Conservation (phyloP, 352 stramenopile species). For the Thalassiosira oceanica region DNA sequence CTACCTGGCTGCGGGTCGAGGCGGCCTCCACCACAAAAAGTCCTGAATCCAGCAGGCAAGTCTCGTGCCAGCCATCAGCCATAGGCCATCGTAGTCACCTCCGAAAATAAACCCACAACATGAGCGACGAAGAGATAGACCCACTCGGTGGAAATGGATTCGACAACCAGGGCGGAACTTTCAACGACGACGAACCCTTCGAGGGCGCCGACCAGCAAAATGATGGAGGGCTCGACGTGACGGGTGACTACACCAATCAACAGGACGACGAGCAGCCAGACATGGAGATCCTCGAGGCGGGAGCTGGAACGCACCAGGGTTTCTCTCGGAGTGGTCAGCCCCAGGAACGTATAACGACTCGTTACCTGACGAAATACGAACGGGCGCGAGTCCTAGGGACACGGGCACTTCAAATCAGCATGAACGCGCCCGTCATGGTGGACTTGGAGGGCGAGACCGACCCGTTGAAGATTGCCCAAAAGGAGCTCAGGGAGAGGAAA, state of each 20-base stretch:
- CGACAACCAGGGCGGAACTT: slow-evolving; percentile 72
- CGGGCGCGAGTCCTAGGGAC: slow-evolving; percentile 96
- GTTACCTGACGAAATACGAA: slow-evolving; percentile 99
- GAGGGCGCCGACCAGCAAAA: slow-evolving; percentile 16
- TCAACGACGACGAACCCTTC: slow-evolving; percentile 55
- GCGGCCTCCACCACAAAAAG: background rate
- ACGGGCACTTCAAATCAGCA: slow-evolving; percentile 97
- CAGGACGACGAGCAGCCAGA: slow-evolving; percentile 20
- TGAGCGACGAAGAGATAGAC: slow-evolving; percentile 79
- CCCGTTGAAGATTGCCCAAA: slow-evolving; percentile 99
- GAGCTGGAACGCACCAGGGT: slow-evolving; percentile 23
- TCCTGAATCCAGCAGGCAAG: too few relatives aligned
- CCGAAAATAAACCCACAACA: slow-evolving; percentile 39
- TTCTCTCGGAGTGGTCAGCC: slow-evolving; percentile 31
- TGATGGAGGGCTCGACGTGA: slow-evolving; percentile 60
- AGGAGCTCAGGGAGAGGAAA: slow-evolving; percentile 98
- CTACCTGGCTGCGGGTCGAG: too few relatives aligned
- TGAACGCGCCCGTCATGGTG: slow-evolving; percentile 84
- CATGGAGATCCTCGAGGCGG: slow-evolving; percentile 26
- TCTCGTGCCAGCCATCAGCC: too few relatives aligned
- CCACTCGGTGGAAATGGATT: slow-evolving; percentile 63
- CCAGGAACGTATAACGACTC: slow-evolving; percentile 90
- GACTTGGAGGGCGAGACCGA: slow-evolving; percentile 98
- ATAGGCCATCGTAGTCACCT: too few relatives aligned
- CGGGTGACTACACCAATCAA: slow-evolving; percentile 54